These are phyloP conservation scores for Botryococcus braunii DNA, from an alignment of 163 green algal species.

Conservation along the genomic window DNA sequence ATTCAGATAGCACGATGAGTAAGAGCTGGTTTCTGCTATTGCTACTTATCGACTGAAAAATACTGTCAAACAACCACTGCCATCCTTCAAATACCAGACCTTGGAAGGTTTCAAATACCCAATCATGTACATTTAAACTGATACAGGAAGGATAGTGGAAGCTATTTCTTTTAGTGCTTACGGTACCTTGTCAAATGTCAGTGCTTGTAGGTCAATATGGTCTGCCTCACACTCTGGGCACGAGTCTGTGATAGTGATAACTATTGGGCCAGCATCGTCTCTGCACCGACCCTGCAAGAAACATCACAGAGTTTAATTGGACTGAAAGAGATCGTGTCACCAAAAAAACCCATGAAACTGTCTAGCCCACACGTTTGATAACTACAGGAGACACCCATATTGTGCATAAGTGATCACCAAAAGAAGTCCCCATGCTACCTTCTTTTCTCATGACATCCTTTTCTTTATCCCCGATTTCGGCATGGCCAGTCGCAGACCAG, in stretches of 20 bases:
- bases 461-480: too few relatives aligned
- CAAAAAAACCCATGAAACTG: not conserved
- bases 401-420: not conserved
- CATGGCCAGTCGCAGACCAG: not conserved
- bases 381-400: not conserved
- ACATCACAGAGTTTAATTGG: not conserved
- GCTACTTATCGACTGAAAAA: not conserved
- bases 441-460: too few relatives aligned
- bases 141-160: not conserved
- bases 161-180: too few relatives aligned
- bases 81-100: not conserved
- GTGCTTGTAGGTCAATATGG: conserved; percentile 47
- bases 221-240: conserved; percentile 44
- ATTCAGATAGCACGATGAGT: not conserved
- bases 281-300: conserved; percentile 31
- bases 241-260: conserved; percentile 35
- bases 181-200: conserved; percentile 42
- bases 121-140: too few relatives aligned
- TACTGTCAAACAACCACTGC: not conserved
- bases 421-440: not conserved
- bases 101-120: too few relatives aligned
- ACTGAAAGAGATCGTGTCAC: not conserved
- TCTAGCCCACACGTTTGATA: not conserved
- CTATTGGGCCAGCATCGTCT: conserved; percentile 16
- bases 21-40: not conserved